A percentile compares a stretch with the other conserved stretches of the same genome.
Conservation (phyloP, 2,329 filamentous ascomycete species). For the Claviceps citrina region DNA sequence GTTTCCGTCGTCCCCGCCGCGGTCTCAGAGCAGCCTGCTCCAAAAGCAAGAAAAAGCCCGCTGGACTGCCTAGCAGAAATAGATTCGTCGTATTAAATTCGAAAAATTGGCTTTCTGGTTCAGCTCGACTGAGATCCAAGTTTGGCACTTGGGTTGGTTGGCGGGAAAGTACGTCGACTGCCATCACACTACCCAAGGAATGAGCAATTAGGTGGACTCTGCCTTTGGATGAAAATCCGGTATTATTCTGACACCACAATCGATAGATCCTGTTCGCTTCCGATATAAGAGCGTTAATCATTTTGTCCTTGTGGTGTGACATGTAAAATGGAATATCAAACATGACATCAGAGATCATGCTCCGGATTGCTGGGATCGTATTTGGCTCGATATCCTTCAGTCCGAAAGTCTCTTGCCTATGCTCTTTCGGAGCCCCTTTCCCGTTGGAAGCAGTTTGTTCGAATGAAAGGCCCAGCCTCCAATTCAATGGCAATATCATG, state of each 20-base stretch:
- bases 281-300: constrained; percentile 74
- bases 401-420: constrained; percentile 41
- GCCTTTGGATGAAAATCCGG: constrained; percentile 64
- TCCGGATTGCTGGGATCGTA: constrained; percentile 81
- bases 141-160: constrained; percentile 61
- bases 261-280: constrained; percentile 95
- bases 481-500: constrained; percentile 90
- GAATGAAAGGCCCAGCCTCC: constrained; percentile 76
- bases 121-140: constrained; percentile 25
- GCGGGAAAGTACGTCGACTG: constrained; percentile 74
- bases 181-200: constrained; percentile 88
- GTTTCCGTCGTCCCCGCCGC: constrained; percentile 59
- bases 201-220: constrained; percentile 87
- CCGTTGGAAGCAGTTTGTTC: constrained; percentile 57
- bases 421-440: constrained; percentile 35
- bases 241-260: constrained; percentile 88
- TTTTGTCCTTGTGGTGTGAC: constrained; percentile 87
- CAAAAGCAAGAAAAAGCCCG: constrained; percentile 81
- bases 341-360: constrained; percentile 94
- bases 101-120: constrained; percentile 45
- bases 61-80: constrained; percentile 80
- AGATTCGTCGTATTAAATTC: constrained; percentile 86
- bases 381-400: constrained; percentile 85
- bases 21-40: constrained; percentile 60
- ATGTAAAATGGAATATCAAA: constrained; percentile 96